These are phyloP conservation scores for Hypoxylon lienhwacheense DNA, from an alignment of 495 filamentous ascomycete species.

Conservation along the genomic window DNA sequence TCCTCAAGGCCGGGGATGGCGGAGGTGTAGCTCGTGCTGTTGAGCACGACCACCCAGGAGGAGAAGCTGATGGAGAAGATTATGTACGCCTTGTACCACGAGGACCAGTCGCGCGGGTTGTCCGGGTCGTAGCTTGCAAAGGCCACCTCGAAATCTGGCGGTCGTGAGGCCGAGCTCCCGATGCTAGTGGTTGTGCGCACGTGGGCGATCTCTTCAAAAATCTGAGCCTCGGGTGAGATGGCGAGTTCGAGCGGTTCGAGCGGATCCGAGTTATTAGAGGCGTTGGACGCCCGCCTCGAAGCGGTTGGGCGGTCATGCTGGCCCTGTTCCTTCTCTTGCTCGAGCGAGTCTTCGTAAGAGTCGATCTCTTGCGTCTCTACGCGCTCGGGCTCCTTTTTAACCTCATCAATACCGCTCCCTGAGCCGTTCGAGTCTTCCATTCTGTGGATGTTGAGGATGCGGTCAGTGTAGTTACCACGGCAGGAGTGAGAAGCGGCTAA, in stretches of 20 bases:
- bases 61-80: constrained; percentile 69
- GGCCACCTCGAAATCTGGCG: constrained; percentile 74
- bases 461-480: too few species aligned
- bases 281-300: constrained; percentile 25
- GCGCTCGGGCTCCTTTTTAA: constrained; percentile 3
- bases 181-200: constrained; percentile 53
- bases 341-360: constrained; percentile 13
- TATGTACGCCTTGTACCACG: constrained; percentile 65
- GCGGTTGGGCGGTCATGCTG: constrained; percentile 27
- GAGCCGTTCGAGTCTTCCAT: constrained; percentile 4
- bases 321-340: constrained; percentile 23
- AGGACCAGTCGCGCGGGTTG: constrained; percentile 77
- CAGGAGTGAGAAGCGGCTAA: constrained; percentile 2
- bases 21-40: constrained; percentile 80
- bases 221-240: constrained; percentile 38
- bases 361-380: constrained; percentile 1
- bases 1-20: constrained; percentile 66
- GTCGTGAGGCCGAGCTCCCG: constrained; percentile 59
- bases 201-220: constrained; percentile 31
- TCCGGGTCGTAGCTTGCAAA: constrained; percentile 65
- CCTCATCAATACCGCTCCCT: constrained; percentile 12
- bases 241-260: constrained; percentile 43
- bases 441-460: neutral
- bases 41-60: constrained; percentile 77
- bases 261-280: constrained; percentile 40